These are phyloP conservation scores for Kwoniella dejecticola DNA, from an alignment of 768 basidiomycete species.

Conservation along the genomic window DNA sequence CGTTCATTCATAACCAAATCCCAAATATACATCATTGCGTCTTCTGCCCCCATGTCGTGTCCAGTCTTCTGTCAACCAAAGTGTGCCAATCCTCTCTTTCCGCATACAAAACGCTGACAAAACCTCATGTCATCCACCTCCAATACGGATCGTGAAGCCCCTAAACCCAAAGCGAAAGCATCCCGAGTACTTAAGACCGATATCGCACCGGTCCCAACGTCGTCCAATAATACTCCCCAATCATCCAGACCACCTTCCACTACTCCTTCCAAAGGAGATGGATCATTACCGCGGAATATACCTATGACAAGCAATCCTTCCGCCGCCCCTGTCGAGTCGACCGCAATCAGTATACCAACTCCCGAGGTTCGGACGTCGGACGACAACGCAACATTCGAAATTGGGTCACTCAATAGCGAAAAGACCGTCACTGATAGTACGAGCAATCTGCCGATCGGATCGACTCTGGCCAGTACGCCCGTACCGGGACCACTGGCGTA, in stretches of 20 bases:
- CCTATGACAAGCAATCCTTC: background rate
- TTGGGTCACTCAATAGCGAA: conserved; percentile 1
- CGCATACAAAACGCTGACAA: too few species aligned
- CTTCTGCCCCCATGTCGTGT: background rate
- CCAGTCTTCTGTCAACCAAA: too few species aligned
- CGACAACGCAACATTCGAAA: background rate
- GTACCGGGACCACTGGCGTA: conserved; percentile 4
- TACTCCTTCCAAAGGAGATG: conserved; percentile 2
- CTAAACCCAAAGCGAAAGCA: conserved; percentile 81
- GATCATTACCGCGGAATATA: background rate
- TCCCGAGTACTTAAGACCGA: conserved; percentile 83
- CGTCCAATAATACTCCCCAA: conserved; percentile 29
- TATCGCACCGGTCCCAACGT: conserved; percentile 58
- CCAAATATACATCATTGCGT: background rate
- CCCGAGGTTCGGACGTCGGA: too few species aligned
- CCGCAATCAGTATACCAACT: too few species aligned
- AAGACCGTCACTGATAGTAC: conserved; percentile 2
- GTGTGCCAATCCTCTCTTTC: too few species aligned
- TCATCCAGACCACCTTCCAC: conserved; percentile 32
- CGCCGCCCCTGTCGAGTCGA: too few species aligned
- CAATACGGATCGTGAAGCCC: conserved; percentile 75
- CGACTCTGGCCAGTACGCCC: conserved; percentile 33
- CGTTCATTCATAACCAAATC: too few species aligned
- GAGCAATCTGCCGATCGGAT: conserved; percentile 34
- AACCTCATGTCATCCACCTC: too few species aligned